Base-by-base conservation (phyloP, 2,329 filamentous ascomycete genomes). In the Fonsecaea nubica region DNA sequence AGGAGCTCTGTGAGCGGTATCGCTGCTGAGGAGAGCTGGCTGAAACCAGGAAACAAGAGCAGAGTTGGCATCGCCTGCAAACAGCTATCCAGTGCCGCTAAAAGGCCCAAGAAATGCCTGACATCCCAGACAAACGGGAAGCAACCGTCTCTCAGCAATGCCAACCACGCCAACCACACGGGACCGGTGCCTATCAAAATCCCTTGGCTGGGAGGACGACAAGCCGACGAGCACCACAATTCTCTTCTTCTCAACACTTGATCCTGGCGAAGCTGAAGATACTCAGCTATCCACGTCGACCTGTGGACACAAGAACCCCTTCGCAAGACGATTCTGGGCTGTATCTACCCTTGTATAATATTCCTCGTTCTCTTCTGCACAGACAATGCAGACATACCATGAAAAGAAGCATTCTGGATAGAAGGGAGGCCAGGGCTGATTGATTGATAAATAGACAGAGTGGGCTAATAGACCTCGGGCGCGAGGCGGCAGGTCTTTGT, bases 1-100 rank as follows among this genome's bases (percentile, higher is more conserved):
- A 0, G 94, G 94, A 13, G 93, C 93, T n/a, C 81, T 98, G 76
- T 97, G 61, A 66, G 12, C 38, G 18, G 9, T 15, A 25, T 7
- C 15, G 13, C 32, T 15, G 8, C 21, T 1, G 52, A 36, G 32
- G 15, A 18, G 53, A 55, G 45, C 45, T 50, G 10, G 18, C 25
- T 21, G 12, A 45, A 50, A 21, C 25, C 13, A 8, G 45, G 10
- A 45, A 45, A 45, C 15, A 7, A 18, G 40, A 21, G 15, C 40
- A 45, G 40, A 18, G 40, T 18, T 25, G 8, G 18, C 18, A 50
- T 25, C 45, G 21, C 40, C 5, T 18, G 45, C 45, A 9, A 50
- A 25, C 18, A 30, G 7, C 45, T 25, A 13, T 13, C 1, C 45
- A 13, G 45, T 25, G 8, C 45, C 5, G 18, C 25, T 30, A 8